A percentile compares a stretch with the other conserved stretches of the same genome.
Evolutionary conservation across 441 rosid species (phyloP).

Genomic region (Mallotus japonicus): DNA sequence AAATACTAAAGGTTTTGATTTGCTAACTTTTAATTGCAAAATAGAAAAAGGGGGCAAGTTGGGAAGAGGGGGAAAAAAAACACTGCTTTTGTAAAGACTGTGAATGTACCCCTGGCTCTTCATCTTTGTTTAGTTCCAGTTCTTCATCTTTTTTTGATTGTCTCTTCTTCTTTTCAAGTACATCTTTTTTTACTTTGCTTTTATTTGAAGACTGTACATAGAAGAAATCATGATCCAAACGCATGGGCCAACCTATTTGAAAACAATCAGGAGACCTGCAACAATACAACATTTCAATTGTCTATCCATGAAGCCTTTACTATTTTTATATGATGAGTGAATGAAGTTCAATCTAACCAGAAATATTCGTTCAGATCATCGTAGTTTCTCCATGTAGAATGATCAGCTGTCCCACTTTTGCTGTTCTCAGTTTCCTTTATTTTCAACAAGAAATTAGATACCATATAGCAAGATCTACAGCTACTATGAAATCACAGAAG

Average conservation of each 20-base stretch:
- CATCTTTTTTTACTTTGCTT: constrained; percentile 27
- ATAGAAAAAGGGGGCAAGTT: neutral
- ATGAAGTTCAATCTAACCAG: constrained; percentile 51
- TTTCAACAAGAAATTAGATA: constrained; percentile 29
- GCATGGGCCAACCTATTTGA: constrained; percentile 94
- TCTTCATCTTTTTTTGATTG: constrained; percentile 57
- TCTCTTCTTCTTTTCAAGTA: constrained; percentile 36
- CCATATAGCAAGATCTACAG: constrained; percentile 6
- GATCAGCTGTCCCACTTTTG: constrained; percentile 83
- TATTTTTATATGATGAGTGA: constrained; percentile 25
- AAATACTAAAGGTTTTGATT: constrained; percentile 20
- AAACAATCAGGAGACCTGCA: constrained; percentile 92
- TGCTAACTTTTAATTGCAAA: constrained; percentile 18
- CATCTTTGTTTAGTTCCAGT: constrained; percentile 37
- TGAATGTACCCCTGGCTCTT: constrained; percentile 58
- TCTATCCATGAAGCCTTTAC: constrained; percentile 16
- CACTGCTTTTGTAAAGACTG: neutral
- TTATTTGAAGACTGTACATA: constrained; percentile 32
- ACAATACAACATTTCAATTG: constrained; percentile 27
- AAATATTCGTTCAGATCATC: constrained; percentile 96
- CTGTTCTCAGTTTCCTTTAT: constrained; percentile 84
- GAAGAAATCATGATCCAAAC: constrained; percentile 73
- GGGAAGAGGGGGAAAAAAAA: neutral
- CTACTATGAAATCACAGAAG: constrained; percentile 20
- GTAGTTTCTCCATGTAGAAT: constrained; percentile 96